These are phyloP conservation scores for Spathaspora passalidarum DNA, from an alignment of 805 yeast genomes.

Conservation along the genomic window DNA sequence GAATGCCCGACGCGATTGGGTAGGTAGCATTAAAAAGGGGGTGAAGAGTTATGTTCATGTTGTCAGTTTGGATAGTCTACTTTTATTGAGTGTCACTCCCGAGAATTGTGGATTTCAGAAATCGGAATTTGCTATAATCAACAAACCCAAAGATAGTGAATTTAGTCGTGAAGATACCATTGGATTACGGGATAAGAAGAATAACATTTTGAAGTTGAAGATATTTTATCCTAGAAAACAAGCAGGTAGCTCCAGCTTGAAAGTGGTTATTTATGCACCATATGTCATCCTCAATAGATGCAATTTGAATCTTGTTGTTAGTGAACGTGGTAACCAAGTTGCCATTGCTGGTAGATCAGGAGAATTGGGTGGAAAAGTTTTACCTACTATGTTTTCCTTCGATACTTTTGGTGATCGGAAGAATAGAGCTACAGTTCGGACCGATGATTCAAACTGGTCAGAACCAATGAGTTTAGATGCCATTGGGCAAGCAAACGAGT, in stretches of 20 bases:
- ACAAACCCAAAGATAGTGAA: slow-evolving; percentile 50
- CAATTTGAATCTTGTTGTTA: slow-evolving; percentile 58
- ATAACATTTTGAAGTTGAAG: slow-evolving; percentile 62
- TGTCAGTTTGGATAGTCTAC: slow-evolving; percentile 66
- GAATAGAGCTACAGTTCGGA: slow-evolving; percentile 62
- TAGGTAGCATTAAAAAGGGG: slow-evolving; percentile 60
- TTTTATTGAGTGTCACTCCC: slow-evolving; percentile 69
- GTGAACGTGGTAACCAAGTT: slow-evolving; percentile 56
- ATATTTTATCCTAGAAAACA: slow-evolving; percentile 59
- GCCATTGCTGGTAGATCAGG: slow-evolving; percentile 42
- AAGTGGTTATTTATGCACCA: slow-evolving; percentile 75
- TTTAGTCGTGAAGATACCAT: slow-evolving; percentile 56
- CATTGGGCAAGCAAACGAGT: slow-evolving; percentile 73
- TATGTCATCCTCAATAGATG: slow-evolving; percentile 82
- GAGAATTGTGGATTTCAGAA: slow-evolving; percentile 56
- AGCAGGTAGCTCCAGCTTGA: slow-evolving; percentile 55
- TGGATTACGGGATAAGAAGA: slow-evolving; percentile 54
- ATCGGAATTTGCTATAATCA: slow-evolving; percentile 75
- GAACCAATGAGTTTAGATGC: slow-evolving; percentile 81
- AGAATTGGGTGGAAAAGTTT: slow-evolving; percentile 14
- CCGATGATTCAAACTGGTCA: slow-evolving; percentile 73
- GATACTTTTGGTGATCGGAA: slow-evolving; percentile 53
- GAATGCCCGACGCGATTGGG: slow-evolving; percentile 64
- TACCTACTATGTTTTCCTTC: slow-evolving; percentile 85
- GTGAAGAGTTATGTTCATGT: slow-evolving; percentile 73